Evolutionary conservation across 768 basidiomycete species (phyloP), one percentile per base, ranked within the genome.

Genomic region (Tylopilus subfusipes): DNA sequence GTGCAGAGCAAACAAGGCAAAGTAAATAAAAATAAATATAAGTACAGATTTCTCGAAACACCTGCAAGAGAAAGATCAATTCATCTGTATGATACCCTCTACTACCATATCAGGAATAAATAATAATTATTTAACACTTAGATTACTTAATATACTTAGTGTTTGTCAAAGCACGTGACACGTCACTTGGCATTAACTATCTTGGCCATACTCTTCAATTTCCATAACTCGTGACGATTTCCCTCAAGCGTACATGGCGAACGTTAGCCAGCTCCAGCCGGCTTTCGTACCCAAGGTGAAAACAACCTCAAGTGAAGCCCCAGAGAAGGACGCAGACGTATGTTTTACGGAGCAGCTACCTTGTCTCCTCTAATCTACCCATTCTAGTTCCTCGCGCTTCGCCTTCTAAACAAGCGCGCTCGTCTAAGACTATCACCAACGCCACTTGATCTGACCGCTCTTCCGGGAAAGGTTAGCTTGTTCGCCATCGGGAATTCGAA

Each of bases 401-500:
- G 69, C 18, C 69, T 76, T 11, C 54, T 82, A 22, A 80, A 81
- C 61, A 90, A 87, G 64, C 81, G 83, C 47, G 72, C 81, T 33
- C 85, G 90, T 58, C 74, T 88, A 40, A 75, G 77, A 46, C 66
- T 92, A 9, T 91, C 89, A 14, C 71, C 77, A 2, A 63, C 77
- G 18, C 72, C 78, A 1, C 68, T 85, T 27, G 71, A 76, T 58
- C 70, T 78, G 21, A 62, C 78, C 18, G 47, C 68, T 1, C 58
- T 76, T 40, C 72, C 74, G 2, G 70, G 77, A 7, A 75, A 78
- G 24, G 81, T 78, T 38, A 76, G 70, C 50, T 73, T 86, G 18
- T 81, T 92, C 59, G 78, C 82, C 4, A 74, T 80, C 3, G 76
- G 83, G 3, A 87, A 84, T 63, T 69, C 74, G 13, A 78, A 74